Percentiles rank a stretch among this genome's conserved stretches.
phyloP scores from a whole-genome alignment of 129 eudicot genomes.

The Deinandra increscens region DNA sequence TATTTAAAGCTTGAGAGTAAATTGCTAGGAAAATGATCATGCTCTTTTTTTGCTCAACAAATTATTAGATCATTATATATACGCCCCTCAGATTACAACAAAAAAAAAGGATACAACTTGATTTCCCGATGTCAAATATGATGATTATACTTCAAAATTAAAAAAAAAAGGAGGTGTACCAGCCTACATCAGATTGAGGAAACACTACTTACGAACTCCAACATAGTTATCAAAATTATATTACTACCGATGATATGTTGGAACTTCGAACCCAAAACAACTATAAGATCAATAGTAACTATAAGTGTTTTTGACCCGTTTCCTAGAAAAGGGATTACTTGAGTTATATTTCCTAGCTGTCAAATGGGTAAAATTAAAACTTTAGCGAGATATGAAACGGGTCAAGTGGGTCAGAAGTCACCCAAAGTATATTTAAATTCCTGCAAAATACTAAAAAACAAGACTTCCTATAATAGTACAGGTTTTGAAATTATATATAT shows the following conservation, averaged over 20 bases:
- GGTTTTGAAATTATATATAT: background rate
- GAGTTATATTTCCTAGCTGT: background rate
- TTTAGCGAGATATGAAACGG: background rate
- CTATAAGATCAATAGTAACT: background rate
- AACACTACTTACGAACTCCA: background rate
- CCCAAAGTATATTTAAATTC: background rate
- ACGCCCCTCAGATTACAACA: no score
- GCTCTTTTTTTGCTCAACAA: background rate
- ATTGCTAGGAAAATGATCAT: background rate
- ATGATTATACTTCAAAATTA: background rate
- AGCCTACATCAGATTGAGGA: background rate
- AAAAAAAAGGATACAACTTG: background rate
- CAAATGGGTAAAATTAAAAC: background rate
- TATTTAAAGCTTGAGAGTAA: background rate
- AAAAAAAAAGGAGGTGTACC: background rate
- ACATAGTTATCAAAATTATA: background rate
- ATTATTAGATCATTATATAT: background rate
- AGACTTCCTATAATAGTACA: background rate
- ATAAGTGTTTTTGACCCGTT: background rate
- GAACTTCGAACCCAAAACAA: background rate
- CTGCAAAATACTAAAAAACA: background rate
- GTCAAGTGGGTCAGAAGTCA: background rate
- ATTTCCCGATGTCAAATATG: constrained; percentile 11
- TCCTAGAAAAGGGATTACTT: background rate
- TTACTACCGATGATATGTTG: background rate